Conservation (phyloP, 2,329 filamentous ascomycete genomes). For the Fusarium tupiense region DNA sequence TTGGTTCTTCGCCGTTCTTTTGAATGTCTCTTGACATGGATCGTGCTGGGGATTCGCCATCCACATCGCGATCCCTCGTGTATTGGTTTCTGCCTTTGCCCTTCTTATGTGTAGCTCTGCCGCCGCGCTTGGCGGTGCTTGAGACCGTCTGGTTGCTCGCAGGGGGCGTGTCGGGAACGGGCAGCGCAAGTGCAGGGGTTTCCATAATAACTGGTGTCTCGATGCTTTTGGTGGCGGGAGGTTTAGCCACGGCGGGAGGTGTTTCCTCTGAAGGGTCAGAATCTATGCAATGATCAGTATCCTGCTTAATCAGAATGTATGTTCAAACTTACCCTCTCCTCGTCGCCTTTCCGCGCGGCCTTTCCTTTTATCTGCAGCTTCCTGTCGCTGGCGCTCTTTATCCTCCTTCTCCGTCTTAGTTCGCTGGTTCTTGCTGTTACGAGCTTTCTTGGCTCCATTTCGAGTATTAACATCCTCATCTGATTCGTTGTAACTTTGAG, state of each 20-base stretch:
- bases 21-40: conserved; percentile 63
- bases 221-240: conserved; percentile 43
- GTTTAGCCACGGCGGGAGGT: conserved; percentile 57
- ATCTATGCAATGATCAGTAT: conserved; percentile 57
- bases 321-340: conserved; percentile 72
- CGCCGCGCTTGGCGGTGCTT: conserved; percentile 66
- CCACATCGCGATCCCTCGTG: conserved; percentile 75
- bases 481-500: conserved; percentile 68
- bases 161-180: conserved; percentile 53
- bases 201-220: conserved; percentile 44
- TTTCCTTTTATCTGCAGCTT: conserved; percentile 83
- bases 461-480: conserved; percentile 72
- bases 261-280: conserved; percentile 78
- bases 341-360: conserved; percentile 82
- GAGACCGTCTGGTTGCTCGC: conserved; percentile 57
- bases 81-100: conserved; percentile 84
- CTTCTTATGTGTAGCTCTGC: conserved; percentile 70
- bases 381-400: conserved; percentile 75
- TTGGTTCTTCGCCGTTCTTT: conserved; percentile 50
- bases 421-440: conserved; percentile 67
- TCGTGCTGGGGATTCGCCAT: conserved; percentile 66
- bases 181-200: conserved; percentile 41
- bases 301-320: not conserved
- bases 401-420: conserved; percentile 77
- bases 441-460: conserved; percentile 67